These are phyloP conservation scores for Cryptosporidium baileyi DNA, from an alignment of 169 alveolate genomes.

Conservation along the genomic window DNA sequence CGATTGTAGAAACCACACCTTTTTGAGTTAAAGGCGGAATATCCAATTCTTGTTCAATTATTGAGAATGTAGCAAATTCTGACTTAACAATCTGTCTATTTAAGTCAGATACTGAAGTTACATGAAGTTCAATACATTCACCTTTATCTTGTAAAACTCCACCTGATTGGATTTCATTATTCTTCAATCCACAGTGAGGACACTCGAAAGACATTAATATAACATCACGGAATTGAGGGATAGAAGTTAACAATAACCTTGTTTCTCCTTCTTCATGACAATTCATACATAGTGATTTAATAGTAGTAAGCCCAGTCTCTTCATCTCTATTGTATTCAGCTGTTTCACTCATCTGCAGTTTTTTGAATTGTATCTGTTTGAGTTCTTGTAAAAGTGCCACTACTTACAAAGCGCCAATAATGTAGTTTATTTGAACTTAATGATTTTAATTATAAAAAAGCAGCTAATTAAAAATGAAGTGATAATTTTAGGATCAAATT, in stretches of 20 bases:
- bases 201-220: constrained; percentile 92
- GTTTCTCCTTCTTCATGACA: constrained; percentile 90
- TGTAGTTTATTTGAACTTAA: no score
- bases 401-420: no score
- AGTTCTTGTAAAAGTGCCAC: no score
- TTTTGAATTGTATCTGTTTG: no score
- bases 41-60: constrained; percentile 93
- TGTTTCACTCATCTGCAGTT: neutral
- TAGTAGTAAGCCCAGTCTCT: constrained; percentile 81
- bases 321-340: constrained; percentile 35
- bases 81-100: constrained; percentile 90
- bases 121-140: constrained; percentile 81
- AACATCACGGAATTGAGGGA: constrained; percentile 90
- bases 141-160: constrained; percentile 92
- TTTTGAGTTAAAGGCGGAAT: constrained; percentile 90
- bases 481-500: no score
- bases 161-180: constrained; percentile 91
- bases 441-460: no score
- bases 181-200: constrained; percentile 90
- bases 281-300: constrained; percentile 87
- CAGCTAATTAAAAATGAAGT: no score
- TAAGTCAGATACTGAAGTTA: constrained; percentile 81
- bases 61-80: constrained; percentile 83
- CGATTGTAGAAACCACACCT: constrained; percentile 93
- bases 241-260: constrained; percentile 83